Percentiles rank a stretch among this genome's conserved stretches.
phyloP scores from a whole-genome alignment of 257 asterid species.

The Solanum clarkiae region DNA sequence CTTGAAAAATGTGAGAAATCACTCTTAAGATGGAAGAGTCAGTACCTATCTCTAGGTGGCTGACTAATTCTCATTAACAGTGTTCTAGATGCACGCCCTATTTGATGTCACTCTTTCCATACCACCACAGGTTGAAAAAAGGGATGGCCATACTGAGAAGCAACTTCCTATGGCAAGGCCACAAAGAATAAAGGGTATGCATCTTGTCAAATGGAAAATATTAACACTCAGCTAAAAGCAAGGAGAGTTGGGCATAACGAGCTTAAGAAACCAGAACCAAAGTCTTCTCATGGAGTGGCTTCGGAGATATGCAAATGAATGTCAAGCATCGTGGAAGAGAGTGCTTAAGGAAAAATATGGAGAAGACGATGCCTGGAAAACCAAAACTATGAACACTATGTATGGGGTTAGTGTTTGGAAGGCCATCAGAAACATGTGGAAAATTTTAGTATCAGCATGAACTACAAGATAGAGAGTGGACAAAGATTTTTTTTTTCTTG shows the following conservation, averaged over 20 bases:
- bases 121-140: neutral
- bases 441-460: too few species aligned
- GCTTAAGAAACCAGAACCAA: neutral
- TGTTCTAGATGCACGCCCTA: neutral
- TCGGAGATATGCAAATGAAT: neutral
- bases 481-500: neutral
- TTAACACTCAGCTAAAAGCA: neutral
- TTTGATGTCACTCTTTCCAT: neutral
- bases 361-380: neutral
- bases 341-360: neutral
- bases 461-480: too few species aligned
- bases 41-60: neutral
- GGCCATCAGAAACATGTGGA: too few species aligned
- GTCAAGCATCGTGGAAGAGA: neutral
- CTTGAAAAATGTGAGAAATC: neutral
- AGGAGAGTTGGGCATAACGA: neutral
- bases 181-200: neutral
- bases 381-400: neutral
- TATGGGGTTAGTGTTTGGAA: neutral
- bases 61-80: neutral
- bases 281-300: neutral
- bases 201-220: neutral
- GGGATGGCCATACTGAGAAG: neutral
- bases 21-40: neutral
- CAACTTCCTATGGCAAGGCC: neutral